Evolutionary conservation across 306 rosid species (phyloP).

Genomic region (Casuarina cunninghamiana): DNA sequence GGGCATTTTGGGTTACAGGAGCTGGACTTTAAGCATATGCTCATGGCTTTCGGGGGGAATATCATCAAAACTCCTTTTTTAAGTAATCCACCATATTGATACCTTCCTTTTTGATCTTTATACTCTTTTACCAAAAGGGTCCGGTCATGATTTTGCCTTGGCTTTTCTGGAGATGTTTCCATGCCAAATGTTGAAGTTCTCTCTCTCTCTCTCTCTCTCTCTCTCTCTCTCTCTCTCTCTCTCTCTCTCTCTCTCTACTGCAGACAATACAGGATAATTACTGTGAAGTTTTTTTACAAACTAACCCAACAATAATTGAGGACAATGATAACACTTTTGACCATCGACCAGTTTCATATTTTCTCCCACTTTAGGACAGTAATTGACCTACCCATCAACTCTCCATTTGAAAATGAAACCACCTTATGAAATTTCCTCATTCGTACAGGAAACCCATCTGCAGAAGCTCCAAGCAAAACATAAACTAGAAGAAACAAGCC

Average conservation of each 20-base stretch:
- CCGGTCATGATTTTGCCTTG: not conserved
- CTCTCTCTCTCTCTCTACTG: not conserved
- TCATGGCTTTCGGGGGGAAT: not conserved
- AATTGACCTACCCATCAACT: not conserved
- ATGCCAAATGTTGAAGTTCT: no score
- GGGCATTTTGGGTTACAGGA: no score
- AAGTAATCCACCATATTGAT: not conserved
- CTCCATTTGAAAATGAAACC: not conserved
- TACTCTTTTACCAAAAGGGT: not conserved
- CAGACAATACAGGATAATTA: not conserved
- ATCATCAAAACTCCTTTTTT: not conserved
- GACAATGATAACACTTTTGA: conserved; percentile 26
- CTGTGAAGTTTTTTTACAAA: not conserved
- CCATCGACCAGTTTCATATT: not conserved
- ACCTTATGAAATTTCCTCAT: not conserved
- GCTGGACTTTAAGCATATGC: not conserved
- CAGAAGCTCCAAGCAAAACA: not conserved
- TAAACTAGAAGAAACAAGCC: no score
- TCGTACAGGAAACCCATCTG: not conserved
- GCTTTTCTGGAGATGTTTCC: not conserved
- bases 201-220: no score
- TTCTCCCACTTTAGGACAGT: not conserved
- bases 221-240: no score
- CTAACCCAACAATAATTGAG: conserved; percentile 27
- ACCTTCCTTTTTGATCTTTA: not conserved